Evolutionary conservation across 495 filamentous ascomycete genomes (phyloP).

Genomic region (Platismatia glauca): DNA sequence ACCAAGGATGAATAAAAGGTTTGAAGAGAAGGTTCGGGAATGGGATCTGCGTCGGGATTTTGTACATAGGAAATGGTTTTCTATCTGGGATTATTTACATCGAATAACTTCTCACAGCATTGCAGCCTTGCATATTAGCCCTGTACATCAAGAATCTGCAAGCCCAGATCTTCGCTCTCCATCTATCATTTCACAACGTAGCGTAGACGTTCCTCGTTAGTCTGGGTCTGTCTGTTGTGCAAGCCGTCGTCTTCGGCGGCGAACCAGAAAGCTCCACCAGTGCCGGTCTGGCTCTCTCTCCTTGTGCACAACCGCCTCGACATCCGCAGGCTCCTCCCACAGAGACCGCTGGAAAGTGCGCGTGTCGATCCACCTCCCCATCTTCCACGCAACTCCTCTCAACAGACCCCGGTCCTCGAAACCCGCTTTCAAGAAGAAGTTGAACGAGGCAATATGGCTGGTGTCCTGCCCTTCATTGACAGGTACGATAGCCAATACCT

Average conservation of each 20-base stretch:
- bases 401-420: slow-evolving; percentile 28
- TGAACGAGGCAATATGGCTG: background rate
- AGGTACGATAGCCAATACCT: slow-evolving; percentile 28
- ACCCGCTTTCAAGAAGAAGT: slow-evolving; percentile 25
- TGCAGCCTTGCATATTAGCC: slow-evolving; percentile 6
- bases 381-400: slow-evolving; percentile 23
- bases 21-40: background rate
- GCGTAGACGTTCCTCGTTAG: background rate
- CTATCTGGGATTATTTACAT: background rate
- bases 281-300: background rate
- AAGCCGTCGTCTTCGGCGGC: background rate
- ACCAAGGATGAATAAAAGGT: slow-evolving; percentile 16
- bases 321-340: background rate
- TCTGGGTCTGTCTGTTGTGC: background rate
- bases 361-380: slow-evolving; percentile 6
- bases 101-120: background rate
- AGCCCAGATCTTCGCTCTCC: background rate
- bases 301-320: background rate
- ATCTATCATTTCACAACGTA: background rate
- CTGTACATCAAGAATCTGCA: background rate
- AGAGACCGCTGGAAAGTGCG: background rate
- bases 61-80: background rate
- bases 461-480: slow-evolving; percentile 26
- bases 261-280: background rate
- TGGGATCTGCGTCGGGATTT: background rate